Base-by-base conservation (phyloP, 345 rosid genomes). In the Heritiera littoralis region DNA sequence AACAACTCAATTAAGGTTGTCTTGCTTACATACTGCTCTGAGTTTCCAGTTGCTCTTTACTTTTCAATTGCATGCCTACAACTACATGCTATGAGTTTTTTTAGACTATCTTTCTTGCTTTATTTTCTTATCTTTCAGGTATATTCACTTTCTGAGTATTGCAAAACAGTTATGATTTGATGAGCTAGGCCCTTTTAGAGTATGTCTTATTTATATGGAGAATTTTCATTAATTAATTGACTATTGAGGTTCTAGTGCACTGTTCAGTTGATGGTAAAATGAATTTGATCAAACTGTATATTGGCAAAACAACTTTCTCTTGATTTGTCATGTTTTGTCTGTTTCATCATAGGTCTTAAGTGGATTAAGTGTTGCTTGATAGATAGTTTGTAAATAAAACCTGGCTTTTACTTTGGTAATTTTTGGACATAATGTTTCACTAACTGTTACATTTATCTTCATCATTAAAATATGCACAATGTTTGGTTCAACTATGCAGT, bases 161-260 rank as follows among this genome's bases (percentile, higher is more conserved):
- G 18, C 3, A 30, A 71, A 49, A 71, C 51, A 71, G 10, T 30
- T 49, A 11, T 49, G 49, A 28, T 49, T 8, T 71, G 20, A 52
- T 51, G 59, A 51, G 45, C 55, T 71, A 49, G 75, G 58, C 28
- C 7, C 60, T 49, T 71, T 30, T 49, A 51, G 60, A 30, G 15
- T 14, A 23, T 70, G 12, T 49, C 28, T 71, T 49, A 45, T 71
- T 71, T 71, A 71, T 71, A 12, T 51, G 75, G 75, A 23, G 23
- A 51, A 1, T 15, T 71, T 4, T 38, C 14, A 15, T 48, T 40
- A 28, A 23, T 40, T 67, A 11, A 43, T 28, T 49, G 43, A 30
- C 23, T 15, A 30, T 14, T 3, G 75, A 71, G 75, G 1, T 30
- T 52, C 20, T 40, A 40, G 4, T n/a, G 71, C 17, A 17, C 23